Evolutionary conservation across 441 rosid genomes (phyloP).

Genomic region (Gossypium gossypioides): DNA sequence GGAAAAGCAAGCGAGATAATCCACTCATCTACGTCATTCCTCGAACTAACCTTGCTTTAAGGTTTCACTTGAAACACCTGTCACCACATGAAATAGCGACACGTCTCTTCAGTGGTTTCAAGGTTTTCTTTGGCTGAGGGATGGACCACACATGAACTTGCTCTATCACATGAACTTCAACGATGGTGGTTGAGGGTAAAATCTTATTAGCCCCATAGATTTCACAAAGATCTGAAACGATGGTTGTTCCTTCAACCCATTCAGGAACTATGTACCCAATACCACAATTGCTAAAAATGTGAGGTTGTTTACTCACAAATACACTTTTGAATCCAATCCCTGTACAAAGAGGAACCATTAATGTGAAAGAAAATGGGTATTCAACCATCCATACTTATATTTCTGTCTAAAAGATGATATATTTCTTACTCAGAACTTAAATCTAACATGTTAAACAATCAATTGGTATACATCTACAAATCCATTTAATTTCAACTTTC

Average conservation of each 20-base stretch:
- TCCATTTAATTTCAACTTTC: too few species aligned
- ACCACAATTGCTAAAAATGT: conserved; percentile 14
- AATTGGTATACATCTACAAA: too few species aligned
- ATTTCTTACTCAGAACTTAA: background rate
- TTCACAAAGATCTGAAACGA: background rate
- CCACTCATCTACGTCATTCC: conserved; percentile 4
- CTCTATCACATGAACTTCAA: background rate
- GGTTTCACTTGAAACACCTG: background rate
- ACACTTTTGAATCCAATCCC: conserved; percentile 20
- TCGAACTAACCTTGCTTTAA: background rate
- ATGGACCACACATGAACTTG: background rate
- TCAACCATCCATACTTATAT: too few species aligned
- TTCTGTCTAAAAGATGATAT: too few species aligned
- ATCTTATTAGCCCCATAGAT: background rate
- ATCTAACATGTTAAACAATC: background rate
- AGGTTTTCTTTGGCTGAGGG: background rate
- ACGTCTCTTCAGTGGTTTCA: background rate
- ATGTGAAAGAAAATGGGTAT: too few species aligned
- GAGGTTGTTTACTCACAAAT: conserved; percentile 13
- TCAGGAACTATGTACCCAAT: conserved; percentile 17
- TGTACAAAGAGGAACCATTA: background rate
- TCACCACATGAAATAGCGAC: background rate
- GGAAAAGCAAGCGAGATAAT: background rate
- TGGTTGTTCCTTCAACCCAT: background rate
- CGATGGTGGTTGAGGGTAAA: background rate